phyloP scores from a whole-genome alignment of 345 rosid species.

The Salix exigua region DNA sequence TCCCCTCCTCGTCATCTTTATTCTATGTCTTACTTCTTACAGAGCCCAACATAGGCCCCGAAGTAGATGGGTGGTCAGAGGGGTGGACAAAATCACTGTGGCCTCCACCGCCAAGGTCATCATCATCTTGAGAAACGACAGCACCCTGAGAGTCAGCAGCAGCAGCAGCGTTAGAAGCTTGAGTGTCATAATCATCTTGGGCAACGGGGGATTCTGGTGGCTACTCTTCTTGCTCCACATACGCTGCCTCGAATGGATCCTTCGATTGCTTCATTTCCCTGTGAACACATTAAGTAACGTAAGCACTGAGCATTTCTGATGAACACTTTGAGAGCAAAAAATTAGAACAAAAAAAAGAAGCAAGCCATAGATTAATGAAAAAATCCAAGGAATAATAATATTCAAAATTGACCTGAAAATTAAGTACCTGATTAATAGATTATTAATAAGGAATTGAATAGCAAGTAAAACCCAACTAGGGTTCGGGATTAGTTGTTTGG shows the following conservation, averaged over 20 bases:
- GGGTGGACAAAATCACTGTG: background rate
- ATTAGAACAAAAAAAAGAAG: background rate
- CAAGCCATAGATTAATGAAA: background rate
- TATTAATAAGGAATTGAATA: background rate
- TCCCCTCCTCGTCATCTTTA: slow-evolving; percentile 83
- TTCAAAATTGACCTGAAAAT: background rate
- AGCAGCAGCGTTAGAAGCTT: slow-evolving; percentile 15
- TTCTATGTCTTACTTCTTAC: slow-evolving; percentile 30
- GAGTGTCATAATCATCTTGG: slow-evolving; percentile 37
- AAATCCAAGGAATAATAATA: background rate
- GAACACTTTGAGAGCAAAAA: background rate
- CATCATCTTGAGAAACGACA: slow-evolving; percentile 1
- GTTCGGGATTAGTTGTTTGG: no score
- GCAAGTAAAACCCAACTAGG: background rate
- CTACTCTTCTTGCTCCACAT: slow-evolving; percentile 69
- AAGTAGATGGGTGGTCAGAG: slow-evolving; percentile 19
- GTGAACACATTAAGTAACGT: background rate
- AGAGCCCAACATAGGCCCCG: slow-evolving; percentile 8
- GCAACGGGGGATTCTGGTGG: slow-evolving; percentile 60
- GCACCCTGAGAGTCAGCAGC: slow-evolving; percentile 19
- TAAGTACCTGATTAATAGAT: background rate
- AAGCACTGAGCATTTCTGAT: background rate
- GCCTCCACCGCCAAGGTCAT: background rate
- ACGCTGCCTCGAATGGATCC: slow-evolving; percentile 92
- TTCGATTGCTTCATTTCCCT: slow-evolving; percentile 67